Evolutionary conservation across 192 early-diverging fungal species (phyloP).

Genomic region (Mortierella hygrophila): DNA sequence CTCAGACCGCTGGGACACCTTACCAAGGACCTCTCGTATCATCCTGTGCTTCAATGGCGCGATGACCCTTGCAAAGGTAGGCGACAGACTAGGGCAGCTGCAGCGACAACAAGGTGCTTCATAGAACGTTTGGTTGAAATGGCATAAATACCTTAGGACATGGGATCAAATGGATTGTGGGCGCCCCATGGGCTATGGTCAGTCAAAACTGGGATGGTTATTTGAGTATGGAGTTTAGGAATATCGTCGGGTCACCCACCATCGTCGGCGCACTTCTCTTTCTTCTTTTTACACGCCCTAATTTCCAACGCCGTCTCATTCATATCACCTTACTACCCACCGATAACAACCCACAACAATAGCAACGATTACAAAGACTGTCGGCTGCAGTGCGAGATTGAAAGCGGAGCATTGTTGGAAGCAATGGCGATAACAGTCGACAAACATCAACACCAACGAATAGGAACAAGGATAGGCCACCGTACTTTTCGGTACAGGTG

Average conservation of each 20-base stretch:
- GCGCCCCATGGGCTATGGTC: background rate
- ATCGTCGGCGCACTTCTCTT: too few relatives aligned
- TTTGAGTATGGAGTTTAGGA: background rate
- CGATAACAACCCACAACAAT: background rate
- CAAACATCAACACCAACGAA: background rate
- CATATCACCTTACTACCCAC: background rate
- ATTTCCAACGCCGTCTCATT: background rate
- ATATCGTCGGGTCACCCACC: background rate
- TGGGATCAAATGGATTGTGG: background rate
- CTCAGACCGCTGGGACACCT: constrained; percentile 45
- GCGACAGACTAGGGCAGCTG: background rate
- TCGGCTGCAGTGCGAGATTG: background rate
- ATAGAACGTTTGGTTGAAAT: background rate
- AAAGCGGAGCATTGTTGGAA: background rate
- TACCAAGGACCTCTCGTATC: constrained; percentile 58
- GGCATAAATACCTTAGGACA: background rate
- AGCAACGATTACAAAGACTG: background rate
- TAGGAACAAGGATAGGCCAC: background rate
- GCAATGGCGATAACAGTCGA: background rate
- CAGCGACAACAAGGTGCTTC: background rate
- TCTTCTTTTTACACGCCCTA: too few relatives aligned
- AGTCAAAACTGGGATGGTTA: background rate
- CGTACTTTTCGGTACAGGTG: background rate
- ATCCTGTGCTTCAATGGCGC: constrained; percentile 44
- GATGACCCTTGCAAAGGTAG: constrained; percentile 55